These are phyloP conservation scores for Prunus yedoensis DNA, from an alignment of 331 rosid species.

Conservation along the genomic window DNA sequence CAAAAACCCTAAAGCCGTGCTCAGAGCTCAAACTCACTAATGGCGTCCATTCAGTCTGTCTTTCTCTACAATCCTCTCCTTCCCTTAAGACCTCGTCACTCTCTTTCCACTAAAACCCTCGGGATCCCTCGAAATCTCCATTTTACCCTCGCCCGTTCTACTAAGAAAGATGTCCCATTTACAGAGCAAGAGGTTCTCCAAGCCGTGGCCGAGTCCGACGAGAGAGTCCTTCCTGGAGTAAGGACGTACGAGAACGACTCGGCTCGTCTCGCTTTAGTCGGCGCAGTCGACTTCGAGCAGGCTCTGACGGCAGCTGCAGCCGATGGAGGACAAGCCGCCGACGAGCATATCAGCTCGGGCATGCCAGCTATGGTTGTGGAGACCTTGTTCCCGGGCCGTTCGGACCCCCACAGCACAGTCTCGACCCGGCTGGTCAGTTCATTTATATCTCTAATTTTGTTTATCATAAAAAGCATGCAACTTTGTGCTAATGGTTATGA, in stretches of 20 bases:
- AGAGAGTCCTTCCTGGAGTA: conserved; percentile 68
- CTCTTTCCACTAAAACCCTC: conserved; percentile 13
- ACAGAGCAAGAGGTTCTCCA: conserved; percentile 72
- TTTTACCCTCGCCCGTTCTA: conserved; percentile 39
- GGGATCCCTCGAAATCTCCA: conserved; percentile 21
- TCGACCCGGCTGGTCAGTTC: conserved; percentile 81
- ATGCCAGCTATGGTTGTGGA: conserved; percentile 85
- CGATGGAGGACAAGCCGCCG: conserved; percentile 83
- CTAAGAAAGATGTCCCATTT: conserved; percentile 43
- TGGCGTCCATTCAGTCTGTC: conserved; percentile 44
- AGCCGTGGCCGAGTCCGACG: conserved; percentile 63
- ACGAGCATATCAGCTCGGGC: conserved; percentile 64
- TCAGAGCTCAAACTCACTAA: conserved; percentile 12
- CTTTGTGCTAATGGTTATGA: neutral
- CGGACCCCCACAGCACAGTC: conserved; percentile 60
- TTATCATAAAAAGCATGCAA: neutral
- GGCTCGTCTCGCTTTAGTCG: conserved; percentile 63
- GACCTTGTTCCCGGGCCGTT: conserved; percentile 68
- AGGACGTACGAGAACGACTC: conserved; percentile 73
- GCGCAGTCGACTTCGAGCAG: conserved; percentile 72
- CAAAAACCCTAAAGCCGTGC: conserved; percentile 1
- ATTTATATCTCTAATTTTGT: conserved; percentile 7
- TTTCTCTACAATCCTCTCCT: conserved; percentile 34
- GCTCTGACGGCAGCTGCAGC: conserved; percentile 89
- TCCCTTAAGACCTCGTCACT: conserved; percentile 19